Conservation (phyloP, 169 alveolate genomes). For the Toxoplasma gondii region DNA sequence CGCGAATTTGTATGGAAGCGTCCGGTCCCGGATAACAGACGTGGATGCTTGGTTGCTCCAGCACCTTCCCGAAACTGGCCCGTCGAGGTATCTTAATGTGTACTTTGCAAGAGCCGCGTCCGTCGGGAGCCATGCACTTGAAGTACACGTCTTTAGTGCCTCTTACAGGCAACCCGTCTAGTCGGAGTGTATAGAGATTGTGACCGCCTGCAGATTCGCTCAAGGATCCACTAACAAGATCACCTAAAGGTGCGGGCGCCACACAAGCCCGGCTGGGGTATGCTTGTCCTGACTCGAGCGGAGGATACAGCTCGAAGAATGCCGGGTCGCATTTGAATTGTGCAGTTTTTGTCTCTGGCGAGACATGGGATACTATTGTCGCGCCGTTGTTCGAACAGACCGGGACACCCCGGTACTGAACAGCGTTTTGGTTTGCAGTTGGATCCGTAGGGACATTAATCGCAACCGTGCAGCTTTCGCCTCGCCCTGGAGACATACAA, state of each 20-base stretch:
- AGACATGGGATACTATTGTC: background rate
- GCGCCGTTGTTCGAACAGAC: background rate
- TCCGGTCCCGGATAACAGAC: slow-evolving; percentile 23
- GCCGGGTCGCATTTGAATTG: slow-evolving; percentile 1
- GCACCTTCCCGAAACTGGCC: background rate
- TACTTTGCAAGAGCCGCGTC: background rate
- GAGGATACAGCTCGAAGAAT: background rate
- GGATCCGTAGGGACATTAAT: background rate
- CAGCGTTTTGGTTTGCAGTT: background rate
- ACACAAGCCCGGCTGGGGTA: slow-evolving; percentile 3
- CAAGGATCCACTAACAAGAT: background rate
- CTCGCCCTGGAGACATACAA: background rate
- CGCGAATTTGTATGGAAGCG: background rate
- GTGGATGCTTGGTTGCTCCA: background rate
- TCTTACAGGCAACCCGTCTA: background rate
- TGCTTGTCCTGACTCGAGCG: background rate
- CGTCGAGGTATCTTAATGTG: slow-evolving; percentile 1
- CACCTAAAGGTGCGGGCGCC: slow-evolving; percentile 12
- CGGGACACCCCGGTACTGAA: background rate
- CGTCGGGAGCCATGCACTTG: slow-evolving; percentile 18
- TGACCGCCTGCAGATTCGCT: background rate
- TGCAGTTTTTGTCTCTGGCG: background rate
- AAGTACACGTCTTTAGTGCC: background rate
- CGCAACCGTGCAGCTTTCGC: background rate
- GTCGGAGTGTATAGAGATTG: background rate